Base-by-base conservation (phyloP, 495 filamentous ascomycete genomes). In the Aspergillus bridgeri region DNA sequence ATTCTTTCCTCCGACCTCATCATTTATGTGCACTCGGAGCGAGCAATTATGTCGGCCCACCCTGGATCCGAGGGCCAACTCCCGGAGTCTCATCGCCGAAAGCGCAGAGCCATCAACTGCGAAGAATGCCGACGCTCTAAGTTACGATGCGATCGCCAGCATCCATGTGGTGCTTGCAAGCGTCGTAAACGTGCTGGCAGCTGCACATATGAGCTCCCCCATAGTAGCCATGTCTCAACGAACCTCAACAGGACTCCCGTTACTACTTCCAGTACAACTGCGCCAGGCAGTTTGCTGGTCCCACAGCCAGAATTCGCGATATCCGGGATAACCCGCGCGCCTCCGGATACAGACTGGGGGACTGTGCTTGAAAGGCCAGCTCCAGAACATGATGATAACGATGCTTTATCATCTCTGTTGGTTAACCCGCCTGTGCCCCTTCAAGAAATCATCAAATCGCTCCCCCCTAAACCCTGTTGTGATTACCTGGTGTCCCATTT, bases 111-210 rank as follows among this genome's bases (percentile, higher is more conserved):
- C 38, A 23, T 67, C 15, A 64, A 42, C 33, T 67, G 64, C 18
- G 29, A 54, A 18, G 20, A 51, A 44, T 67, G 64, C 53, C 55
- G 64, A 58, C 44, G 42, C n/a, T 67, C 59, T 3, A 67, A 67
- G 42, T 44, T 67, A 24, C 56, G 58, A 42, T 67, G 64, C 51
- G 61, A 67, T 60, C 64, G 64, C n/a, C 56, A 64, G 52, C 51
- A 53, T 2, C 64, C 64, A 5, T 67, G 64, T 46, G 29, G 25
- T 11, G 19, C 56, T 43, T 65, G 62, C 42, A 59, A 54, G 18
- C 59, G 59, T 5, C 62, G 62, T 2, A 44, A 44, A 0, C 38
- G 52, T 11, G 56, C 17, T 6, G 20, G 6, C 27, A 25, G 23
- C 7, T 64, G 62, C 48, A 20, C 23, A 19, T 51, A 51, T 11